phyloP scores from a whole-genome alignment of 805 yeast genomes.

The Ogataea salicorniae region DNA sequence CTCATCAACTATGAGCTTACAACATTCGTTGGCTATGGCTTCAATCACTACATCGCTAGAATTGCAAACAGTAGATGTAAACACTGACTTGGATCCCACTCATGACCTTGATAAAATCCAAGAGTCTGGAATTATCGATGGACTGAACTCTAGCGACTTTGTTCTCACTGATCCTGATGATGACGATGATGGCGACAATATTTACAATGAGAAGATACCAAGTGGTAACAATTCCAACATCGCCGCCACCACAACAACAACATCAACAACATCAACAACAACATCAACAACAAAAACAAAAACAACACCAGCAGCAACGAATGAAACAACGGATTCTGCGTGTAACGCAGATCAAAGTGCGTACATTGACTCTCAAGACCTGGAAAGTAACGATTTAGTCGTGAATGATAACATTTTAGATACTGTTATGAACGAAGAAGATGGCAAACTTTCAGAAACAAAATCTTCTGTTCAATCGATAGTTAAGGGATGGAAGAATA shows the following conservation, averaged over 20 bases:
- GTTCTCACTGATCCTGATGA: conserved; percentile 26
- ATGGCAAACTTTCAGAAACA: not conserved
- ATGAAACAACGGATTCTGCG: not conserved
- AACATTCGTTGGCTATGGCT: not conserved
- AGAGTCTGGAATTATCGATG: not conserved
- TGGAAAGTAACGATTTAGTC: not conserved
- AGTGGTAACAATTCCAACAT: no score
- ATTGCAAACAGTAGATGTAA: no score
- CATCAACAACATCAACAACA: no score
- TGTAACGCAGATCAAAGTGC: conserved; percentile 1
- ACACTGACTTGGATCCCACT: not conserved
- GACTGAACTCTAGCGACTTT: conserved; percentile 25
- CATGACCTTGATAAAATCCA: no score
- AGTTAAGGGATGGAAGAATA: conserved; percentile 1
- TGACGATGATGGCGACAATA: not conserved
- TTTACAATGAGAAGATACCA: not conserved
- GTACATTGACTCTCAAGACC: conserved; percentile 2
- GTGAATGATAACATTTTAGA: not conserved
- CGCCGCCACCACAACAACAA: no score
- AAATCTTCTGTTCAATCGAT: not conserved
- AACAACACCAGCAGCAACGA: no score
- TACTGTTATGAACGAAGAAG: not conserved
- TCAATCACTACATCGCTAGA: no score
- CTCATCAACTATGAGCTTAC: not conserved
- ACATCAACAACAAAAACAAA: no score